Evolutionary conservation across 371 early-diverging fungal species (phyloP), one percentile per base, ranked within the genome.

Genomic region (Mucor indicus): DNA sequence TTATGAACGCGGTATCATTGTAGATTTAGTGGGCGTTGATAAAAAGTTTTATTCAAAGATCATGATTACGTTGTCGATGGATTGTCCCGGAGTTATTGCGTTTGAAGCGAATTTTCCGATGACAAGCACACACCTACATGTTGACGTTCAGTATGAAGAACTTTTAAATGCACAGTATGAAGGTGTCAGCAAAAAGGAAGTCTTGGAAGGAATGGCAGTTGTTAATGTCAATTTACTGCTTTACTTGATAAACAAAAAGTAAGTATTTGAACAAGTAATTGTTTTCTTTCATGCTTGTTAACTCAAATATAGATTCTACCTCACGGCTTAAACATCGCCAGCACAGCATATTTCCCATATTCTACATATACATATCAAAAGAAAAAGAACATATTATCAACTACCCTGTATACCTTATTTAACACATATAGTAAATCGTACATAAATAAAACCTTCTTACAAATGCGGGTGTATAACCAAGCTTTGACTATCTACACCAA

Each of bases 231-330:
- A 98, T 62, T 58, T 98, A 50, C 69, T 98, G 50, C 84, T 96
- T 32, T 96, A 85, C 63, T 72, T 98, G 38, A 86, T 98, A 52
- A 98, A 98, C 87, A 97, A 97, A 68, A 96, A 97, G 90, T 98
- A 62, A 72, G 72, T 67, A 10, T 6, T 16, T 38, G 4, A n/a
- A n/a, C n/a, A n/a, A n/a, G n/a, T n/a, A n/a, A n/a, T n/a, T n/a
- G n/a, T n/a, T n/a, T 15, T 15, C 2, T 13, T 22, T 36, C 0
- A 29, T 13, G 2, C 21, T 10, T 24, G 15, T 49, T 6, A n/a
- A 11, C 15, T n/a, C 19, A 1, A 37, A 2, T 20, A 11, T 32
- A 53, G 53, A 7, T 53, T 53, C 31, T 53, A 53, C 17, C 53
- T 45, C 21, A 53, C 53, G 2, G 53, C 52, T 27, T 52, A 52